Evolutionary conservation across 2,329 filamentous ascomycete genomes (phyloP).

Genomic region (Colletotrichum theobromicola): DNA sequence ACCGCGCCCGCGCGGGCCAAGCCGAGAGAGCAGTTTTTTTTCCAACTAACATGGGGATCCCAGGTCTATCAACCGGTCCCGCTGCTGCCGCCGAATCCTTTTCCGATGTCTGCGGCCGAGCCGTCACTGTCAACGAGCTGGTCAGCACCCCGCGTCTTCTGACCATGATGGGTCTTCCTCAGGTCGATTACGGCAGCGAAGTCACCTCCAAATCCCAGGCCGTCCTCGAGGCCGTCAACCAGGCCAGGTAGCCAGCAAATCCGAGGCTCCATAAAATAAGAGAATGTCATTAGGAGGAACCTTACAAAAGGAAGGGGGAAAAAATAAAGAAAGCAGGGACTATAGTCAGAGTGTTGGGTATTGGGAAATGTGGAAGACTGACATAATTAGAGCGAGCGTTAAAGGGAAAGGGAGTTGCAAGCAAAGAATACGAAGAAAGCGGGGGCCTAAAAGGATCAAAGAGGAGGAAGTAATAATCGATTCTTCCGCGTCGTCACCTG

Average conservation of each 20-base stretch:
- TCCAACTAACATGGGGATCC: slow-evolving; percentile 6
- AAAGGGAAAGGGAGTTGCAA: neutral
- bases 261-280: neutral
- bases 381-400: neutral
- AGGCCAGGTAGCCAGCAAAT: neutral
- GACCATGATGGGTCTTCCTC: slow-evolving; percentile 34
- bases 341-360: neutral
- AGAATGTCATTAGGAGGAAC: too few relatives aligned
- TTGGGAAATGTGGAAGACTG: neutral
- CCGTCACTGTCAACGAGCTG: slow-evolving; percentile 35
- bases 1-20: neutral
- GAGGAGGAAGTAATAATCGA: neutral
- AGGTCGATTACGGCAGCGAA: slow-evolving; percentile 32
- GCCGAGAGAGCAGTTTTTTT: neutral
- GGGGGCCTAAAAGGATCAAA: neutral
- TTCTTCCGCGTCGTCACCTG: neutral
- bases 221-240: slow-evolving; percentile 25
- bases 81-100: slow-evolving; percentile 30
- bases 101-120: slow-evolving; percentile 34
- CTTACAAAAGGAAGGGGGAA: neutral
- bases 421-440: neutral
- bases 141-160: slow-evolving; percentile 33
- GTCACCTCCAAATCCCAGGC: slow-evolving; percentile 31
- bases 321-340: neutral
- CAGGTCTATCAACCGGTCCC: slow-evolving; percentile 8